Conservation (phyloP, 2,329 filamentous ascomycete genomes). For the Colletotrichum cuscutae region DNA sequence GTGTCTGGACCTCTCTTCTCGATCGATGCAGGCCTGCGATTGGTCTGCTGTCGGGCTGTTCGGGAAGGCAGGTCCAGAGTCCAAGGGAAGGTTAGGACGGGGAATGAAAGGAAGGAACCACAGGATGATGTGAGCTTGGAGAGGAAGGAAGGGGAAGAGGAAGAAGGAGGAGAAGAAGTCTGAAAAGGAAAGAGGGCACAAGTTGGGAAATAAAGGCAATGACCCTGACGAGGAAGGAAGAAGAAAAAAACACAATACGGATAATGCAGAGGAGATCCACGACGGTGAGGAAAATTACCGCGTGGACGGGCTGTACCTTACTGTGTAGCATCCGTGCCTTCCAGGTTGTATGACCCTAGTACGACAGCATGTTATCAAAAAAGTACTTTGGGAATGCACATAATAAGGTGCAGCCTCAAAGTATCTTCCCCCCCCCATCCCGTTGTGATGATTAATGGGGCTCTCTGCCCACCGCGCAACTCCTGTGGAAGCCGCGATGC, state of each 20-base stretch:
- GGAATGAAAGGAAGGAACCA: neutral
- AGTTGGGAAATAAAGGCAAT: slow-evolving; percentile 18
- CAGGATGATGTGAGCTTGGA: neutral
- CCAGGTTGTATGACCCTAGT: neutral
- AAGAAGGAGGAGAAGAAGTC: slow-evolving; percentile 3
- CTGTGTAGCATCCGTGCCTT: neutral
- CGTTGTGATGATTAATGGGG: slow-evolving; percentile 5
- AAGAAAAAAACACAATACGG: slow-evolving; percentile 22
- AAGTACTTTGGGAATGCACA: neutral
- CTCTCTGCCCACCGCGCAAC: neutral
- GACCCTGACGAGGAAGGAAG: slow-evolving; percentile 11
- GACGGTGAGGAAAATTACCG: slow-evolving; percentile 24
- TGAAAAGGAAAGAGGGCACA: slow-evolving; percentile 9
- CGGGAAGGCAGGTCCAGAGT: slow-evolving; percentile 7
- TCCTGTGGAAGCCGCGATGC: neutral
- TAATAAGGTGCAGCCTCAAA: neutral
- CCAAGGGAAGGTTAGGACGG: neutral
- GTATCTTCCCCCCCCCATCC: neutral
- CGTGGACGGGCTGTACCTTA: slow-evolving; percentile 4
- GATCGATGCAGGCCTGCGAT: slow-evolving; percentile 7
- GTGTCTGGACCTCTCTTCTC: slow-evolving; percentile 15
- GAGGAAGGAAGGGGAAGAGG: neutral
- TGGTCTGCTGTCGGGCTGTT: slow-evolving; percentile 8
- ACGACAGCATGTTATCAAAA: neutral
- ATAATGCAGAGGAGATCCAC: slow-evolving; percentile 26